Base-by-base conservation (phyloP, 768 basidiomycete genomes). In the Pisolithus tinctorius region DNA sequence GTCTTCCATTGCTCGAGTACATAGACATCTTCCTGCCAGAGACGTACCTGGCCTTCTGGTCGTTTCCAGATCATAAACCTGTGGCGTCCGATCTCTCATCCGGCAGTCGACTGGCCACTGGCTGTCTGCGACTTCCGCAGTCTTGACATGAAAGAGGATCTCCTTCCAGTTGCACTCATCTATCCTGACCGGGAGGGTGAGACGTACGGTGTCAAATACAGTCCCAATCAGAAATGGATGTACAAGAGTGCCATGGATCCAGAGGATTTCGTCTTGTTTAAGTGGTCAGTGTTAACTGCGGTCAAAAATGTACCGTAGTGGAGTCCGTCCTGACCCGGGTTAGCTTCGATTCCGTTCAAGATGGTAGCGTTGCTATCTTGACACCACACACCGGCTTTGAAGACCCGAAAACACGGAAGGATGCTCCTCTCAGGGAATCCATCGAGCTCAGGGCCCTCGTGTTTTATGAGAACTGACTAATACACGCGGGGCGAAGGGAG, bases 381-480 rank as follows among this genome's bases (percentile, higher is more conserved):
- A 80, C 82, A 0, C 81, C 83, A 4, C 84, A 86, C 58, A 80
- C 79, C n/a, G 81, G 72, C 3, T 85, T 84, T 63, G 52, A 69
- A 29, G 82, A 84, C 52, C 74, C 77, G 2, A 67, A 68, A 1
- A 81, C 78, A 4, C 81, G 80, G 1, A 60, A 67, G 36, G 78
- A 69, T 42, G 69, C 78, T 0, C 77, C 75, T 5, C 61, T 68
- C 4, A 66, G 82, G 43, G 74, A 83, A 61, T 83, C 81, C 0
- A 83, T 84, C 45, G 83, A 85, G 64, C 56, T 85, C 23, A 65
- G 82, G 27, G 76, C 81, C 8, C 71, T 85, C 34, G 81, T 83
- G n/a, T 85, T 83, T 59, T 81, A 83, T 27, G 25, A 45, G 27
- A 27, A n/a, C 7, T 23, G 39, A 40, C 4, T 13, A 9, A 17